These are phyloP conservation scores for Ilyonectria destructans DNA, from an alignment of 2,329 filamentous ascomycete species.

Conservation along the genomic window DNA sequence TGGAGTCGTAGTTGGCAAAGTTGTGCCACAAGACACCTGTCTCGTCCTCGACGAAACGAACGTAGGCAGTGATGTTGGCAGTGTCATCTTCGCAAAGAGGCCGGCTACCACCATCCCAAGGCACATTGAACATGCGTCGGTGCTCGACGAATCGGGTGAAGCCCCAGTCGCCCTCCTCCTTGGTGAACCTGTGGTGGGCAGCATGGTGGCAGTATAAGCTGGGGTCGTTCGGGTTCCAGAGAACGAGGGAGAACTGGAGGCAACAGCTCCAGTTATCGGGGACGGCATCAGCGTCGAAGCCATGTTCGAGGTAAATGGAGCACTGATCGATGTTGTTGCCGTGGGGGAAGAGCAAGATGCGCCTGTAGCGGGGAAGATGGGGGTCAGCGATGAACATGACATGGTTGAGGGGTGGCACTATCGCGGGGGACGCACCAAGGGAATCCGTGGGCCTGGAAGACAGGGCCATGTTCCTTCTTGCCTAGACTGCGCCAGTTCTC, in stretches of 20 bases:
- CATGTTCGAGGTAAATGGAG: slow-evolving; percentile 97
- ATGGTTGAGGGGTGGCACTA: slow-evolving; percentile 16
- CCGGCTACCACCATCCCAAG: slow-evolving; percentile 79
- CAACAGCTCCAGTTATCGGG: slow-evolving; percentile 97
- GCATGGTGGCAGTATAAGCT: slow-evolving; percentile 84
- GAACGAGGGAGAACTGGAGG: slow-evolving; percentile 93
- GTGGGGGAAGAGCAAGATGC: slow-evolving; percentile 94
- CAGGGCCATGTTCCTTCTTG: slow-evolving; percentile 89
- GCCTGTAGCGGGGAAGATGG: slow-evolving; percentile 67
- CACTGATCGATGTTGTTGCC: slow-evolving; percentile 95
- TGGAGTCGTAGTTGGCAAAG: slow-evolving; percentile 97
- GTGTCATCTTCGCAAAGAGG: slow-evolving; percentile 84
- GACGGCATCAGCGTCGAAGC: slow-evolving; percentile 81
- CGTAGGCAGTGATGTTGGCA: slow-evolving; percentile 87
- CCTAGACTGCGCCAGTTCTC: slow-evolving; percentile 83
- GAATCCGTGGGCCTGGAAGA: slow-evolving; percentile 88
- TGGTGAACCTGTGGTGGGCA: slow-evolving; percentile 96
- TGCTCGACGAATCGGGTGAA: slow-evolving; percentile 98
- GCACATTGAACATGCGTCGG: slow-evolving; percentile 84
- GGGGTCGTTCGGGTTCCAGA: slow-evolving; percentile 97
- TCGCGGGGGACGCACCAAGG: slow-evolving; percentile 78
- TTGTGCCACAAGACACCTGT: slow-evolving; percentile 94
- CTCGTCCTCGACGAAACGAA: slow-evolving; percentile 87
- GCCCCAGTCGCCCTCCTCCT: slow-evolving; percentile 97
- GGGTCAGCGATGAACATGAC: slow-evolving; percentile 36